These are phyloP conservation scores for Pythium apleroticum DNA, from an alignment of 352 stramenopile genomes.

Conservation along the genomic window DNA sequence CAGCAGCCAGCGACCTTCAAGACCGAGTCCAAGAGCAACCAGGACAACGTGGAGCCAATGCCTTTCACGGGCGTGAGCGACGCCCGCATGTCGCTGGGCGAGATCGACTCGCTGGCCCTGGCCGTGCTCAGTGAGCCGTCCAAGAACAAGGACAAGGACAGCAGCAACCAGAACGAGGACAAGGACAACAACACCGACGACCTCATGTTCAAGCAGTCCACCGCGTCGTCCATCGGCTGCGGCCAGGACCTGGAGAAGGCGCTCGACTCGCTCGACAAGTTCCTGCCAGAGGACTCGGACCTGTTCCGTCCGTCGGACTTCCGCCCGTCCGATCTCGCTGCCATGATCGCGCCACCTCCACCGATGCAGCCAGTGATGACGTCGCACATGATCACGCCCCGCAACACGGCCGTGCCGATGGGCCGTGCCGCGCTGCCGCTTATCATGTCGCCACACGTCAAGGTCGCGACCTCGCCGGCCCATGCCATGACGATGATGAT, in stretches of 20 bases:
- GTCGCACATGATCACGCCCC: constrained; percentile 33
- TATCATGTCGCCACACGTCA: constrained; percentile 38
- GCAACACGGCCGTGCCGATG: constrained; percentile 29
- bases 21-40: constrained; percentile 23
- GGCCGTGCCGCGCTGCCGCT: constrained; percentile 38
- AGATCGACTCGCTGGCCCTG: constrained; percentile 66
- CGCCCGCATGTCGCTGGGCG: constrained; percentile 31
- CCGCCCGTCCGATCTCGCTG: constrained; percentile 20
- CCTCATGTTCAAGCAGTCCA: constrained; percentile 18
- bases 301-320: constrained; percentile 42
- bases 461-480: constrained; percentile 30
- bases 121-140: constrained; percentile 44
- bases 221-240: constrained; percentile 29
- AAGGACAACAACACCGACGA: constrained; percentile 6
- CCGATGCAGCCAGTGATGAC: constrained; percentile 14
- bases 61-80: constrained; percentile 58
- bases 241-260: constrained; percentile 67
- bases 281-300: constrained; percentile 67
- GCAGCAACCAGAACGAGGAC: constrained; percentile 2
- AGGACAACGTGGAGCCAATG: constrained; percentile 60
- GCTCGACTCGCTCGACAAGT: constrained; percentile 71
- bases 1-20: constrained; percentile 22
- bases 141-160: constrained; percentile 13
- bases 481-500: constrained; percentile 34
- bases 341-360: constrained; percentile 21